Evolutionary conservation across 2,329 filamentous ascomycete species (phyloP), one percentile per base, ranked within the genome.

Genomic region (Hymenotorrendiella dingleyae): DNA sequence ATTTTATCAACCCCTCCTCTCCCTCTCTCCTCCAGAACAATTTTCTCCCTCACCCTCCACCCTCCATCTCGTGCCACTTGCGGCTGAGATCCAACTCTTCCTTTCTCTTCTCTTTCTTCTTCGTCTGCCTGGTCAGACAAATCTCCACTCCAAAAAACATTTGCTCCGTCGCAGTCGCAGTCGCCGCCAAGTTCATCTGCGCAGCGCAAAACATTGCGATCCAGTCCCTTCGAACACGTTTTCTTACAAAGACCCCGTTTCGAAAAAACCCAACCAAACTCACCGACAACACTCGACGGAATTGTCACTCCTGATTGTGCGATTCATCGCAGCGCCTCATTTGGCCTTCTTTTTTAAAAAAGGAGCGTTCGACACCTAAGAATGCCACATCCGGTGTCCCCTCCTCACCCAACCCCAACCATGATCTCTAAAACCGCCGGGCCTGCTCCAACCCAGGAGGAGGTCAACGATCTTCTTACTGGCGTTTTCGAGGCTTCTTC

Each of bases 401-500:
- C 66, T 47, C 59, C 64, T 44, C 64, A 47, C 61, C 62, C 54
- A 61, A 56, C 53, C 66, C 53, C 69, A 47, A 68, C 65, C 51
- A 66, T 71, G 57, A 67, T 74, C 49, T 62, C 69, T 19, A 73
- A 74, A 57, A 62, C 66, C 36, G 52, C 56, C 28, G 56, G 54
- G 43, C 55, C 55, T 43, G 57, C 59, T 33, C 82, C 83, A 49
- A 74, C 80, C 23, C 67, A 77, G 56, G 77, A 80, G 52, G 85
- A 88, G 49, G 68, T 91, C 49, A 66, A 73, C 48, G 72, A 76
- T 43, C 66, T 88, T 32, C 61, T 89, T 54, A 69, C 78, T 55
- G 80, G 74, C 37, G 76, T 87, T 53, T 87, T 90, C 58, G 67
- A 64, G 34, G 67, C 71, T 21, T 69, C 74, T 57, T 70, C 71